A percentile compares a stretch with the other conserved stretches of the same genome.
phyloP scores from a whole-genome alignment of 78 protist species.

The Fonticula alba region DNA sequence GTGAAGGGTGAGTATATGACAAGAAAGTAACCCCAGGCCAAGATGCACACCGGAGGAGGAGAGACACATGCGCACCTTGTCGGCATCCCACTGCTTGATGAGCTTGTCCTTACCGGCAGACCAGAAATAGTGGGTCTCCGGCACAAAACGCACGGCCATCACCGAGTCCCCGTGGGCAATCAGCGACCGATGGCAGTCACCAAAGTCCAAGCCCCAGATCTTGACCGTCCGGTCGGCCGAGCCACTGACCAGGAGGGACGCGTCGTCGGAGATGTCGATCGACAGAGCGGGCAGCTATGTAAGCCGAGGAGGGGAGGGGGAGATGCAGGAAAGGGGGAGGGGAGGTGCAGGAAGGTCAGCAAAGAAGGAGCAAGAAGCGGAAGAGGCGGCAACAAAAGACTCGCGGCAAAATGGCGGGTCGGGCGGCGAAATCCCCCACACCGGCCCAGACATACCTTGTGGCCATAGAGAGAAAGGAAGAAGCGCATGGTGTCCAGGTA shows the following conservation, averaged over 20 bases:
- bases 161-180: constrained; percentile 80
- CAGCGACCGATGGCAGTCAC: constrained; percentile 37
- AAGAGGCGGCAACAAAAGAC: no score
- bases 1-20: no score
- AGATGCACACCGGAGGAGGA: no score
- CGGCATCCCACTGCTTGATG: constrained; percentile 53
- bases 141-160: constrained; percentile 46
- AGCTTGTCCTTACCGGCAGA: constrained; percentile 46
- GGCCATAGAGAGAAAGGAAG: constrained; percentile 85
- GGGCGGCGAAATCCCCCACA: no score
- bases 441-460: constrained; percentile 53
- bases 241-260: constrained; percentile 64
- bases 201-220: constrained; percentile 44
- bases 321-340: no score
- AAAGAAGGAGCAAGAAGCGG: not conserved
- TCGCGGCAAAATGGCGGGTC: no score
- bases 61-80: constrained; percentile 6
- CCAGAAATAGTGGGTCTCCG: constrained; percentile 72
- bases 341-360: no score
- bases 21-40: no score
- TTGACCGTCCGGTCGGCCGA: constrained; percentile 84
- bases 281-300: constrained; percentile 64
- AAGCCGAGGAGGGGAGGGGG: no score
- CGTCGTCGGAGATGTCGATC: constrained; percentile 56
- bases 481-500: constrained; percentile 60